Evolutionary conservation across 495 filamentous ascomycete species (phyloP).

Genomic region (Talaromyces ruber): DNA sequence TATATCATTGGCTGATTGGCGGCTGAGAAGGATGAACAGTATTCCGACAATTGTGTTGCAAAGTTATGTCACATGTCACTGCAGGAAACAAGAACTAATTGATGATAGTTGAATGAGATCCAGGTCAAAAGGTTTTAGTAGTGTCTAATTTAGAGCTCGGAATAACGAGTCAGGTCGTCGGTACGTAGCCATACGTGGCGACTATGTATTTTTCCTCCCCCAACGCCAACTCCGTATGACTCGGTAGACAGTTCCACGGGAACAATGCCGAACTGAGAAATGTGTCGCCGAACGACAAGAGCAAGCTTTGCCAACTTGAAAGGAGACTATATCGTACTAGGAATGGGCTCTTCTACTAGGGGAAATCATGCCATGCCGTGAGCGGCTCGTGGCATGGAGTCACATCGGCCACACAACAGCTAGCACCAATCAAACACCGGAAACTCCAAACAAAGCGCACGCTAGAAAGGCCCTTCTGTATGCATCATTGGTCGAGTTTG

Average conservation of each 20-base stretch:
- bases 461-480: not conserved
- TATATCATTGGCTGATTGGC: not conserved
- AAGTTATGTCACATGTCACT: not conserved
- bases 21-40: not conserved
- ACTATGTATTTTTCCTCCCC: not conserved
- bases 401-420: no score
- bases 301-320: not conserved
- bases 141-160: not conserved
- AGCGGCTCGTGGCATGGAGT: conserved; percentile 2
- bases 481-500: not conserved
- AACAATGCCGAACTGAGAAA: conserved; percentile 2
- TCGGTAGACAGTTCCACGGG: not conserved
- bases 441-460: not conserved
- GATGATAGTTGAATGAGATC: not conserved
- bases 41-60: not conserved
- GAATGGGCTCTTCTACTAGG: not conserved
- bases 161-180: not conserved
- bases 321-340: not conserved
- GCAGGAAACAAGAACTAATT: not conserved
- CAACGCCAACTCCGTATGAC: not conserved
- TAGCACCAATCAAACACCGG: not conserved
- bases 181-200: not conserved
- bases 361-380: not conserved
- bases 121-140: not conserved
- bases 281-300: not conserved